Conservation (phyloP, 192 early-diverging fungal genomes). For the Paraglomus brasilianum region DNA sequence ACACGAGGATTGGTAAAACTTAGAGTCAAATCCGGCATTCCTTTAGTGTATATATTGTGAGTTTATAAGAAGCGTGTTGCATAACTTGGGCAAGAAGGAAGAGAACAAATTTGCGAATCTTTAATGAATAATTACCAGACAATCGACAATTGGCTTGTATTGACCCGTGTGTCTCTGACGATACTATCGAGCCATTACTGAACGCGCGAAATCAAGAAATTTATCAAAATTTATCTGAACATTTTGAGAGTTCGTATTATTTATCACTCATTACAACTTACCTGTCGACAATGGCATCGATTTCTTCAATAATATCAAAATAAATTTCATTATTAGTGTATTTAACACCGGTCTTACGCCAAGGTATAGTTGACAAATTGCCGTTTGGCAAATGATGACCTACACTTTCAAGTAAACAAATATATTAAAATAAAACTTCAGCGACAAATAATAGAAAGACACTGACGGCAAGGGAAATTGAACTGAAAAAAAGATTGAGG, state of each 20-base stretch:
- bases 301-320: conserved; percentile 87
- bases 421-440: conserved; percentile 18
- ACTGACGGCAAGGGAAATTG: no score
- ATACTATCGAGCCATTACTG: conserved; percentile 65
- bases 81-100: conserved; percentile 1
- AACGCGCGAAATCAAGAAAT: background rate
- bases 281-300: conserved; percentile 82
- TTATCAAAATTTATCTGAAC: background rate
- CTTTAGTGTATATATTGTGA: conserved; percentile 34
- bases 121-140: conserved; percentile 54
- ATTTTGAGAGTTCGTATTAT: background rate
- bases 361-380: conserved; percentile 73
- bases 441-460: background rate
- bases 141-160: conserved; percentile 75
- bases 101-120: background rate
- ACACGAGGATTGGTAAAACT: conserved; percentile 65
- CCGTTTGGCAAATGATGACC: conserved; percentile 59
- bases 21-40: conserved; percentile 87
- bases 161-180: conserved; percentile 77
- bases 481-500: conserved; percentile 33
- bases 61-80: background rate
- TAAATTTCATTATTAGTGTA: conserved; percentile 93
- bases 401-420: conserved; percentile 43
- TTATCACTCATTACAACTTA: conserved; percentile 29
- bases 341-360: conserved; percentile 84